phyloP scores from a whole-genome alignment of 495 filamentous ascomycete species.

The Jackrogersella minutella region DNA sequence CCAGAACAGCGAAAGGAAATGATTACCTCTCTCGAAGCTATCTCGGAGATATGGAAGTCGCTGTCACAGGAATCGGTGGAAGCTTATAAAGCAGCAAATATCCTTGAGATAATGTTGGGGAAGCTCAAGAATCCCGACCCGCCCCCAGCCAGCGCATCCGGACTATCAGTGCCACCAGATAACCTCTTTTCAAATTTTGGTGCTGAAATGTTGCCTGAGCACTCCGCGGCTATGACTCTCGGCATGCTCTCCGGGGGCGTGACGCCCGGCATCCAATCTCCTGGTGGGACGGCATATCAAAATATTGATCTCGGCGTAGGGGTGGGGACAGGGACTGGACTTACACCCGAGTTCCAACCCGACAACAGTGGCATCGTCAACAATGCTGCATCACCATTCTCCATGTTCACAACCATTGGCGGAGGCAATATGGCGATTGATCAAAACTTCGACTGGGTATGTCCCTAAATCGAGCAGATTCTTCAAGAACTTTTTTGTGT shows the following conservation, averaged over 20 bases:
- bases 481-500: background rate
- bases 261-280: conserved; percentile 57
- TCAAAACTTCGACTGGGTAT: conserved; percentile 82
- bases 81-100: conserved; percentile 81
- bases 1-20: conserved; percentile 77
- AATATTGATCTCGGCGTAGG: conserved; percentile 46
- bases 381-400: conserved; percentile 62
- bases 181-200: conserved; percentile 42
- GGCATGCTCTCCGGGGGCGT: conserved; percentile 78
- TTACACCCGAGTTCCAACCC: conserved; percentile 60
- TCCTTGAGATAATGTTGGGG: conserved; percentile 79
- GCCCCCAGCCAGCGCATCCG: conserved; percentile 38
- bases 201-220: conserved; percentile 60
- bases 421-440: conserved; percentile 48
- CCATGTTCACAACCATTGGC: conserved; percentile 60
- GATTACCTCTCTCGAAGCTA: conserved; percentile 74
- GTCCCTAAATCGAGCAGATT: conserved; percentile 32
- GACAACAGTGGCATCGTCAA: conserved; percentile 61
- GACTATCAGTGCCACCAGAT: conserved; percentile 21
- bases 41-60: conserved; percentile 79
- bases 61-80: conserved; percentile 81
- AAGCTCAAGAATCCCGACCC: conserved; percentile 65
- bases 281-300: conserved; percentile 51
- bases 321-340: conserved; percentile 39
- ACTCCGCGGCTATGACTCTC: conserved; percentile 82